phyloP scores from a whole-genome alignment of 106 monocot species.

The Dendrobium chrysotoxum region DNA sequence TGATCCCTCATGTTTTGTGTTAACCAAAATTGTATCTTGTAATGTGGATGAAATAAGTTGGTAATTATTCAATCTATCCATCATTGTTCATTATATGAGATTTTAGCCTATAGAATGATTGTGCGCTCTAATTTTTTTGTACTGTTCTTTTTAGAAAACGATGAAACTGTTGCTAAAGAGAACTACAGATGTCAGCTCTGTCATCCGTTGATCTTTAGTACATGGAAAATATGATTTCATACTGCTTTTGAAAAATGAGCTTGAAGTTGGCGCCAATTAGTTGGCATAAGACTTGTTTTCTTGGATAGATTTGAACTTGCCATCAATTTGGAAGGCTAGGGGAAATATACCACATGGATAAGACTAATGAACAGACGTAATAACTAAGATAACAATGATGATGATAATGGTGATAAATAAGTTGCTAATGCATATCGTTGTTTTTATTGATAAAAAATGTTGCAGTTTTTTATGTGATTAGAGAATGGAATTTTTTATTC shows the following conservation, averaged over 20 bases:
- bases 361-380: neutral
- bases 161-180: neutral
- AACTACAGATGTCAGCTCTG: neutral
- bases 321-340: neutral
- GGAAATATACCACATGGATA: neutral
- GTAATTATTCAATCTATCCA: neutral
- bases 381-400: neutral
- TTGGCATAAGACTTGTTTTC: neutral
- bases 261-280: neutral
- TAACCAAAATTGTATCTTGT: neutral
- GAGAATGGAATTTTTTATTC: neutral
- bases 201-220: neutral
- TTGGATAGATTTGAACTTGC: neutral
- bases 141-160: neutral
- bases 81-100: neutral
- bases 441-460: slow-evolving; percentile 1
- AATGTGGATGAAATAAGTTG: neutral
- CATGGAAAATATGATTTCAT: neutral
- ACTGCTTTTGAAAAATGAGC: neutral
- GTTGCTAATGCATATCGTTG: neutral
- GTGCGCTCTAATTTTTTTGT: neutral
- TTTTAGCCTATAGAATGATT: neutral
- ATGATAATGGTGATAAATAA: neutral
- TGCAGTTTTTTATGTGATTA: neutral
- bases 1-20: neutral